Evolutionary conservation across 2,329 filamentous ascomycete species (phyloP), one percentile per base, ranked within the genome.

Genomic region (Venturia nashicola): DNA sequence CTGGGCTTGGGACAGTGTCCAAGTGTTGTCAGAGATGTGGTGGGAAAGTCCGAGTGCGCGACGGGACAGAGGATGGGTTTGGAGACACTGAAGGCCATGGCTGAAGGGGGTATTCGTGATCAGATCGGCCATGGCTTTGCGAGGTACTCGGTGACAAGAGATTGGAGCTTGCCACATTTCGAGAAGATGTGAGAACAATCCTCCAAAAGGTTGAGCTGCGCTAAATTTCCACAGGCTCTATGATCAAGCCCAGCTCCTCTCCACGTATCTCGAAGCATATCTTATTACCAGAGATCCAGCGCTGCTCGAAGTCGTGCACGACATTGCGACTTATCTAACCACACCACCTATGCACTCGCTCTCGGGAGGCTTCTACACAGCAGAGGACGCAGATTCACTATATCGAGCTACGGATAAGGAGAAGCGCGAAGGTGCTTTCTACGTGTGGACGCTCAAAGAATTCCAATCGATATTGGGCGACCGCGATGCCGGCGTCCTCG

Each of bases 111-210:
- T 16, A 85, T 89, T 62, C 83, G 89, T 67, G 89, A 91, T 70
- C 87, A 90, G 66, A 83, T 93, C 66, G 89, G 89, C 54, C 83
- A 89, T 71, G 89, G 90, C 7, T 91, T 91, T 69, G 85, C 88
- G 44, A 84, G 93, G 61, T 97, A 96, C 72, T 96, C 91, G 16
- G 88, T 96, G 8, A 97, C 93, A 0, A 79, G 86, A 16, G 90
- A 97, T 75, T 99, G 94, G 94, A 90, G 88, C 67, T 79, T 97
- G 59, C 94, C 94, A 12, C 92, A 96, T 73, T 99, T 97, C 70
- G 94, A 99, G 77, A 97, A 97, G 78, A 91, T 97, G 83, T 73
- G 65, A 65, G 71, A 23, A 36, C 14, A 23, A 61, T 14, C 5
- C n/a, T 54, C 23, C 44, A 54, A 51, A n/a, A 42, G 16, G 23